Evolutionary conservation across 305 asterid species (phyloP).

Genomic region (Fraxinus platypoda): DNA sequence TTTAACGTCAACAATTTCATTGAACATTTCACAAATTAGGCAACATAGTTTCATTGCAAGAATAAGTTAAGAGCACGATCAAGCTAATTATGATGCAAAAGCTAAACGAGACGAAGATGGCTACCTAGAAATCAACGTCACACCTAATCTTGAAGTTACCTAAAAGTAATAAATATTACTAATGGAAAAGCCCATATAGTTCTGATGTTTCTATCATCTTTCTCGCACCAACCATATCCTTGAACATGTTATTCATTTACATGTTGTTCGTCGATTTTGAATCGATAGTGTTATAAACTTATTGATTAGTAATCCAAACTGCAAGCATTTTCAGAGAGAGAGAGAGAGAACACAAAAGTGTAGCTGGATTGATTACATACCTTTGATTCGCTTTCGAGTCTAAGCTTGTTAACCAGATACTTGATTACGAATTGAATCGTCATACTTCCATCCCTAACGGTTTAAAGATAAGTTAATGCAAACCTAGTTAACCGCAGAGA

Average conservation of each 20-base stretch:
- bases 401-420: constrained; percentile 82
- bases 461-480: not conserved
- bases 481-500: not conserved
- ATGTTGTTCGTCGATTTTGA: not conserved
- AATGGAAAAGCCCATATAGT: constrained; percentile 33
- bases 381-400: constrained; percentile 83
- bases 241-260: not conserved
- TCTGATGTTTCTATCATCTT: constrained; percentile 58
- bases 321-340: not conserved
- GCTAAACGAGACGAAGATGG: constrained; percentile 32
- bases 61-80: constrained; percentile 21
- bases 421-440: constrained; percentile 72
- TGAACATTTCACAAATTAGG: constrained; percentile 8
- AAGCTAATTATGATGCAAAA: constrained; percentile 26
- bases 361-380: constrained; percentile 39
- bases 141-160: constrained; percentile 65
- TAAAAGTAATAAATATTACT: constrained; percentile 1
- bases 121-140: constrained; percentile 47
- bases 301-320: not conserved
- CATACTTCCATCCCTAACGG: constrained; percentile 78
- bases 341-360: not conserved
- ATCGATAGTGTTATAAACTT: not conserved
- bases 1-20: constrained; percentile 11
- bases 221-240: constrained; percentile 39
- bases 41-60: not conserved